These are phyloP conservation scores for Bipolaris bicolor DNA, from an alignment of 2,329 filamentous ascomycete genomes.

Conservation along the genomic window DNA sequence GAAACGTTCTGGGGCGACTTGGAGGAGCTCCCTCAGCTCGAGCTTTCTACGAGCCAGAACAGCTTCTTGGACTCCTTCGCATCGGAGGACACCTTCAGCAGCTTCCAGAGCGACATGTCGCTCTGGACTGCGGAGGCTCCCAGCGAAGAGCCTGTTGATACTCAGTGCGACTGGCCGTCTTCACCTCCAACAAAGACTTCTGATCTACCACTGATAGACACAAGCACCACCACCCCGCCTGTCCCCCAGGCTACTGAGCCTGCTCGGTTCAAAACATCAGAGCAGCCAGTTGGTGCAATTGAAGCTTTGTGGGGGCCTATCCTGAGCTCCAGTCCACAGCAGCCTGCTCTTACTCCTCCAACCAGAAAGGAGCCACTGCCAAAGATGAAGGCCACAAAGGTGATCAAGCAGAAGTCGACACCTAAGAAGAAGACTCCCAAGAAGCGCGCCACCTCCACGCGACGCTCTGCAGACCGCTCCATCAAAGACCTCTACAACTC, in stretches of 20 bases:
- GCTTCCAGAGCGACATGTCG: constrained; percentile 1
- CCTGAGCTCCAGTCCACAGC: not conserved
- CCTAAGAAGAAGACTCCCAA: constrained; percentile 1
- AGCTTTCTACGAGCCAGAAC: not conserved
- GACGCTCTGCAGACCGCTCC: not conserved
- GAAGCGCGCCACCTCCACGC: not conserved
- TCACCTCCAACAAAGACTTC: not conserved
- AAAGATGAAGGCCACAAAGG: not conserved
- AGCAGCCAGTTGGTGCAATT: not conserved
- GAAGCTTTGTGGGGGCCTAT: constrained; percentile 4
- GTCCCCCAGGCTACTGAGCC: not conserved
- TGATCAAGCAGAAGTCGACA: constrained; percentile 1
- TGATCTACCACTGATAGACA: not conserved
- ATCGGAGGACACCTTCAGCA: not conserved
- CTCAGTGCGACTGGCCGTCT: not conserved
- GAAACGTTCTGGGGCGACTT: not conserved
- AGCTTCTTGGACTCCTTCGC: not conserved
- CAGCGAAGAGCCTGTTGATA: not conserved
- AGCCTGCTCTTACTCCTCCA: not conserved
- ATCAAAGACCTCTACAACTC: constrained; percentile 16
- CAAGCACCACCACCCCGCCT: not conserved
- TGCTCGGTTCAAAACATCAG: not conserved
- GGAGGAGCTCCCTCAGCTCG: not conserved
- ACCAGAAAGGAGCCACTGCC: not conserved
- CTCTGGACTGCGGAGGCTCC: not conserved